Base-by-base conservation (phyloP, 768 basidiomycete genomes). In the Pulveroboletus sp. region DNA sequence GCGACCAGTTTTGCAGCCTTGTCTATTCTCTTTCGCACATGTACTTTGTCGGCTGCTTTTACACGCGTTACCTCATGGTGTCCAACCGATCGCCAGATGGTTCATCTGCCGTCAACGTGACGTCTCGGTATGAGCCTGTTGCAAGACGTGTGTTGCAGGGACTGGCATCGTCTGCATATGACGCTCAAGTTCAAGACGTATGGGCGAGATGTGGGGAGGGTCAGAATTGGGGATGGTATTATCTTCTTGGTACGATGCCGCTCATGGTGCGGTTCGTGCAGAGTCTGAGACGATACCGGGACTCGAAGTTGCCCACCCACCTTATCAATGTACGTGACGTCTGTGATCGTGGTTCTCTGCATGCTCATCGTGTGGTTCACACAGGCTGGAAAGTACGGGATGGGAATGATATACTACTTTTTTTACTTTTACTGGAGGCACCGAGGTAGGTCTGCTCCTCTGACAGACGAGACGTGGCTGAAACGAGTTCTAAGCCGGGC, bases 371-470 rank as follows among this genome's bases (percentile, higher is more conserved):
- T 28, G 31, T 28, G 30, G 14, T 49, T 27, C 27, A 18, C 17
- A 36, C 53, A 93, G 92, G 92, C 80, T 9, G 93, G 91, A 1
- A 94, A 94, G 70, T 95, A 94, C 58, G 73, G 70, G 1, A 69
- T 73, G 42, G 84, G 85, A 2, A 81, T 94, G 15, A 43, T 84
- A 2, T 75, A 72, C 47, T 83, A 82, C 60, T 62, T 84, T 9
- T 76, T 81, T 52, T 95, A 89, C 65, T 89, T 74, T 51, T 61
- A 81, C 30, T 97, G 93, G 93, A 73, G 87, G 51, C 78, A 83
- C 47, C 67, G 79, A 59, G 83, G 87, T 75, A 44, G 26, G 57
- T 43, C 24, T 1, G 9, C 15, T 9, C 13, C 13, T 27, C n/a
- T 5, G 5, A 35, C 21, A 9, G 14, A 30, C 2, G 4, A 7